Evolutionary conservation across 306 rosid species (phyloP), one percentile per base, ranked within the genome.

Genomic region (Glycine latifolia): DNA sequence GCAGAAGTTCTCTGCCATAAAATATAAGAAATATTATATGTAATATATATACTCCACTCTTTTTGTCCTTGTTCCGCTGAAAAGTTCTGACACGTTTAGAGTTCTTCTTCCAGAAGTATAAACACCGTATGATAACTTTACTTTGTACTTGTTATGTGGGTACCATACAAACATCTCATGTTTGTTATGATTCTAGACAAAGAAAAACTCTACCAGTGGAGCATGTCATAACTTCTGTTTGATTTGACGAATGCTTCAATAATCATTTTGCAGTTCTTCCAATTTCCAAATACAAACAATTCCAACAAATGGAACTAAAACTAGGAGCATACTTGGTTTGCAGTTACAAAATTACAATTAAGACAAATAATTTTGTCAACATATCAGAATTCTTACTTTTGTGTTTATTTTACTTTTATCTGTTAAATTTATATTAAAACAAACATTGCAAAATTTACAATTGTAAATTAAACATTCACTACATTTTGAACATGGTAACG

Each of bases 1-100:
- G 67, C 48, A 73, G 52, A 55, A 67, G 55, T 67, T 76, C 56
- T 75, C 60, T 75, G 70, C n/a, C 33, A 75, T 53, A n/a, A 50
- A 10, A 11, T 69, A 16, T 48, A 49, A 6, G 26, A 15, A 50
- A 69, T 73, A 61, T 33, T 35, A 11, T 65, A 39, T 52, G 15
- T 62, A 73, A 12, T 65, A 39, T 52, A 31, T 62, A 73, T 50
- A 52, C 41, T 8, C 10, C 10, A 2, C 4, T 44, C 8, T 20
- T 12, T 26, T 65, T 14, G 5, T 8, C 37, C 7, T 61, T 8
- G 60, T 33, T 49, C 13, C 16, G 7, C 41, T 8, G n/a, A 52
- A 35, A 80, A 71, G 75, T 71, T 48, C 41, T 49, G 75, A 37
- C 72, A 16, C 1, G 9, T 12, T 26, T 2, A 48, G 77, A 15